Conservation (phyloP, 495 filamentous ascomycete genomes). For the Gamarada debralockiae region DNA sequence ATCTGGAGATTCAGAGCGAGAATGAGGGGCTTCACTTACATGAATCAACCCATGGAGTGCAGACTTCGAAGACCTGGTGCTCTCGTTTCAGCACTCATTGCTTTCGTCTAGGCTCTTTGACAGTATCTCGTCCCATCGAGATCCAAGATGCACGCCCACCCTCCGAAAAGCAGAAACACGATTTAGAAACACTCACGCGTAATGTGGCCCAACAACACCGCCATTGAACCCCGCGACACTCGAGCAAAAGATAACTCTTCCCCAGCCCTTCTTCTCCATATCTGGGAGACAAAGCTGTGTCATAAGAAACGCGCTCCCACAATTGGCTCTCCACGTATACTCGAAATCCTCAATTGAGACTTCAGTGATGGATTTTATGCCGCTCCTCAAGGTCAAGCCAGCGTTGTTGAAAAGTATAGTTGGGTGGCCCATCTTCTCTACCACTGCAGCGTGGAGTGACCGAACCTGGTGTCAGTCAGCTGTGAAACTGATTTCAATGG, state of each 20-base stretch:
- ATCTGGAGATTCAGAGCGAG: too few relatives aligned
- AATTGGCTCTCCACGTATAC: slow-evolving; percentile 60
- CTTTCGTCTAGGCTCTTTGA: slow-evolving; percentile 60
- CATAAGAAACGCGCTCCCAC: slow-evolving; percentile 61
- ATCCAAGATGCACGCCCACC: too few relatives aligned
- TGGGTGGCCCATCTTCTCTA: slow-evolving; percentile 1
- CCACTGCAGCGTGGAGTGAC: slow-evolving; percentile 4
- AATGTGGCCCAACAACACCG: slow-evolving; percentile 61
- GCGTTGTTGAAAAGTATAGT: slow-evolving; percentile 20
- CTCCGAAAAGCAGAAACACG: too few relatives aligned
- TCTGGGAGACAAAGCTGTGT: slow-evolving; percentile 60
- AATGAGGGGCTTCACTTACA: slow-evolving; percentile 5
- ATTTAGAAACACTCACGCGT: slow-evolving; percentile 35
- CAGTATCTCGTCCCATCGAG: too few relatives aligned
- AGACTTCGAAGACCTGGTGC: slow-evolving; percentile 64
- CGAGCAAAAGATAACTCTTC: slow-evolving; percentile 64
- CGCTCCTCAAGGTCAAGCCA: slow-evolving; percentile 8
- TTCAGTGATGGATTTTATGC: slow-evolving; percentile 14
- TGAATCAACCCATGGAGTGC: slow-evolving; percentile 56
- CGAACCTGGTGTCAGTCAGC: slow-evolving; percentile 12
- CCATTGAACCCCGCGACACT: slow-evolving; percentile 64
- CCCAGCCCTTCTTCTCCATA: slow-evolving; percentile 61
- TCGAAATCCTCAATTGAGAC: slow-evolving; percentile 59
- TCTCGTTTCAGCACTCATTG: too few relatives aligned
- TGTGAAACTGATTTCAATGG: not conserved